Conservation (phyloP, 2,329 filamentous ascomycete genomes). For the Emergomyces orientalis region DNA sequence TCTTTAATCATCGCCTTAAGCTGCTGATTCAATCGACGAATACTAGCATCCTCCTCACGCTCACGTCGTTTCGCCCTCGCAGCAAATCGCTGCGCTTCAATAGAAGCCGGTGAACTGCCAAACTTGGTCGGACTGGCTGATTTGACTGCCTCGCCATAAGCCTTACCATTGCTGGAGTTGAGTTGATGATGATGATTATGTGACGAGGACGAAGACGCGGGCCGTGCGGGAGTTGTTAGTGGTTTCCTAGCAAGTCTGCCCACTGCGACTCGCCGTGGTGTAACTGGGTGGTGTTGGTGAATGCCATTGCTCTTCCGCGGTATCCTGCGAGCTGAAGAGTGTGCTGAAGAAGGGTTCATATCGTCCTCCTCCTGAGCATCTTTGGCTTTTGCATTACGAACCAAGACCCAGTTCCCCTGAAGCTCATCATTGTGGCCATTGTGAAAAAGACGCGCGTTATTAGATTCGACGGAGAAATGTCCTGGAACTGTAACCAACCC, state of each 20-base stretch:
- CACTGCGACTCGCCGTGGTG: constrained; percentile 9
- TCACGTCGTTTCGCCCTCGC: constrained; percentile 65
- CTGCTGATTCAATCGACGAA: constrained; percentile 68
- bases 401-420: constrained; percentile 54
- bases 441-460: constrained; percentile 16
- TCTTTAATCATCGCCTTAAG: constrained; percentile 81
- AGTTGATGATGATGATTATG: background rate
- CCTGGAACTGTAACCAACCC: constrained; percentile 43
- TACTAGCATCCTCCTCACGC: constrained; percentile 65
- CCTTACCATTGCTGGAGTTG: background rate
- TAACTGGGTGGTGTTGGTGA: constrained; percentile 6
- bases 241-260: constrained; percentile 10
- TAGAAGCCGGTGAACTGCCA: constrained; percentile 27
- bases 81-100: constrained; percentile 64
- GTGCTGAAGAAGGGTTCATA: constrained; percentile 13
- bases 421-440: constrained; percentile 6
- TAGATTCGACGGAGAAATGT: constrained; percentile 40
- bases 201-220: constrained; percentile 6
- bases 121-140: constrained; percentile 20
- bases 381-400: constrained; percentile 29
- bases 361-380: constrained; percentile 1
- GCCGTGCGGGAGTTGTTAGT: constrained; percentile 15
- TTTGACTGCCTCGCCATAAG: constrained; percentile 20
- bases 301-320: constrained; percentile 8
- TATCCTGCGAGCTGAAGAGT: constrained; percentile 11